Evolutionary conservation across 1,139 yeast genomes (phyloP), one percentile per base, ranked within the genome.

Genomic region (Taphrina pruni): DNA sequence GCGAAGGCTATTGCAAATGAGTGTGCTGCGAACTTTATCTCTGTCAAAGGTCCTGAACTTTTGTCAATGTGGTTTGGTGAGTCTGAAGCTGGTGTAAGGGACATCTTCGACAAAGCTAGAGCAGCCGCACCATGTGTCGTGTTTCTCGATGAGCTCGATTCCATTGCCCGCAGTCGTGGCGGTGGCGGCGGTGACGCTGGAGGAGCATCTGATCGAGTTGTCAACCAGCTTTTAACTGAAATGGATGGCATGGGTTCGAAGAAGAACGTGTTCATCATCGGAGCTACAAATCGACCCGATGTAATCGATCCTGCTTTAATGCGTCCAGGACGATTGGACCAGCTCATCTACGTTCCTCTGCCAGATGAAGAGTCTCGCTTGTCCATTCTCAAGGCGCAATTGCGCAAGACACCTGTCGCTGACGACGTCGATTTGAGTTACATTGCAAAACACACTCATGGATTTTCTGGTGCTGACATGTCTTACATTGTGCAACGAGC

Each of bases 161-260:
- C 98, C 56, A 92, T 94, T 82, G 98, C 98, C 71, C 92, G 92
- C 82, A 90, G 97, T 39, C 89, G 99, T 85, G 98, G 98, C 79
- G 96, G 91, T 57, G 87, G 92, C 65, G 80, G 81, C 70, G 97
- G 97, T 74, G 98, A 94, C 79, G 96, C 97, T 51, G 97, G 98
- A 77, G 99, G 99, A 74, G 99, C 98, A 17, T 88, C 96, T 60
- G 99, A 94, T 82, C 88, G 99, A 81, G 99, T 94, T 74, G 99
- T 95, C 71, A 94, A 94, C 82, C 99, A 94, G 83, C 87, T 94
- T 78, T 87, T 94, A 79, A 95, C 99, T 11, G 99, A 94, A 83
- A 94, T 94, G 99, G 99, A 94, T 81, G 99, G 99, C 86, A 93
- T 95, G 98, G 94, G 94, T 78, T 97, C 97, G 75, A 94, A 94